Percentiles rank a stretch among this genome's conserved stretches.
Evolutionary conservation across 805 yeast species (phyloP).

Genomic region (Ogataea wickerhamii): DNA sequence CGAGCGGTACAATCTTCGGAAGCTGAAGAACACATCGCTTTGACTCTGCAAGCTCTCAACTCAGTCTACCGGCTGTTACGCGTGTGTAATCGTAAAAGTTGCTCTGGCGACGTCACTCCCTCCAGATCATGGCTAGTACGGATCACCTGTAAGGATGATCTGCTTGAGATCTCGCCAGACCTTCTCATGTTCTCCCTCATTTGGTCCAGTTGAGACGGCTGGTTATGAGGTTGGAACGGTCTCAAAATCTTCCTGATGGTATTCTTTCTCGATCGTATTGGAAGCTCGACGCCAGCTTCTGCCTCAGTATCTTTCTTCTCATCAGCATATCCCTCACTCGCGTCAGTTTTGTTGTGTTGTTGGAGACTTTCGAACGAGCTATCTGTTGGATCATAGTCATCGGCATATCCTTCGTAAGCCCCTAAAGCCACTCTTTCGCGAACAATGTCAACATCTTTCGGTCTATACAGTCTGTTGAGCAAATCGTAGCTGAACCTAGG

Average conservation of each 20-base stretch:
- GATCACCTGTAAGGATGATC: constrained; percentile 25
- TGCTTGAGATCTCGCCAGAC: constrained; percentile 22
- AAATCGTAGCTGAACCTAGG: constrained; percentile 59
- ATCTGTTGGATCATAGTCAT: constrained; percentile 52
- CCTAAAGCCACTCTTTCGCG: constrained; percentile 59
- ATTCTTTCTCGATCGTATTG: constrained; percentile 15
- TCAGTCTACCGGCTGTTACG: constrained; percentile 8
- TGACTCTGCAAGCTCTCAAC: no score
- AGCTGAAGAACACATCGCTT: no score
- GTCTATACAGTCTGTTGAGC: constrained; percentile 48
- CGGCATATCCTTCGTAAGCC: constrained; percentile 46
- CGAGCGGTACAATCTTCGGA: no score
- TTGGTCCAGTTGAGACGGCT: constrained; percentile 13
- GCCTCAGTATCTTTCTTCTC: constrained; percentile 18
- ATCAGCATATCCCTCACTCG: constrained; percentile 9
- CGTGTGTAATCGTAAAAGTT: constrained; percentile 24
- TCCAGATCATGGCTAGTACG: constrained; percentile 23
- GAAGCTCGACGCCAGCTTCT: not conserved
- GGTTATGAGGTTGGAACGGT: constrained; percentile 8
- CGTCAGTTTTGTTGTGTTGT: constrained; percentile 6
- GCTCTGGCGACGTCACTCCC: constrained; percentile 22
- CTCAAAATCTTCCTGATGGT: constrained; percentile 13
- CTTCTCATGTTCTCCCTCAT: constrained; percentile 20
- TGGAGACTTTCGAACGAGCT: constrained; percentile 25
- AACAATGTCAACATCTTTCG: constrained; percentile 66